phyloP scores from a whole-genome alignment of 2,329 filamentous ascomycete species.

The Ophiostoma himal-ulmi region DNA sequence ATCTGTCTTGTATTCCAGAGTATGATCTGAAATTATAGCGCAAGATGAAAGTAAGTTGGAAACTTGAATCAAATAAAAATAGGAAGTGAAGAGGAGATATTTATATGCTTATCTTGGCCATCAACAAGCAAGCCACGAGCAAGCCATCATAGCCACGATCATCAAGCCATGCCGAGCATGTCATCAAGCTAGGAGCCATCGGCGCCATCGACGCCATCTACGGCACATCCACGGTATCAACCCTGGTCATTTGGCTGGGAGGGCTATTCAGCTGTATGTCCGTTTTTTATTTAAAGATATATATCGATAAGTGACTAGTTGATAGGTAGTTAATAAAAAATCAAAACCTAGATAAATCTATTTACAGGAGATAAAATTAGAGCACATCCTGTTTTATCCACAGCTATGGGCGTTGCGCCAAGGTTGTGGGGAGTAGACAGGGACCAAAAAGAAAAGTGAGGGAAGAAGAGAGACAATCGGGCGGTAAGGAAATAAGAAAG shows the following conservation, averaged over 20 bases:
- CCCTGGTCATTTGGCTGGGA: not conserved
- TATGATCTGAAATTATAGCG: not conserved
- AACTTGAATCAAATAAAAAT: not conserved
- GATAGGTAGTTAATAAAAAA: not conserved
- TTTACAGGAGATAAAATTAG: not conserved
- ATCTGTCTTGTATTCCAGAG: not conserved
- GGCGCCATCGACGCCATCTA: constrained; percentile 8
- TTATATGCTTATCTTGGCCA: not conserved
- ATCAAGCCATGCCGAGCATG: not conserved
- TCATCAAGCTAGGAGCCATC: not conserved
- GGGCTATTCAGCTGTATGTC: not conserved
- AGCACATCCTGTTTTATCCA: not conserved
- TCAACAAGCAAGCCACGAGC: not conserved
- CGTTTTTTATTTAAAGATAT: not conserved
- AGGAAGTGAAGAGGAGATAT: not conserved
- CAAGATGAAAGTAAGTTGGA: not conserved
- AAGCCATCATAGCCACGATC: not conserved
- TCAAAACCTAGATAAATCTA: not conserved
- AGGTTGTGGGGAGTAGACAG: constrained; percentile 10
- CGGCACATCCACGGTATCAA: constrained; percentile 4
- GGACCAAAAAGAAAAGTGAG: not conserved
- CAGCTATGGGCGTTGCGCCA: not conserved
- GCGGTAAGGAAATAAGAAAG: not conserved
- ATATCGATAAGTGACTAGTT: not conserved
- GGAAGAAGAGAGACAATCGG: not conserved